phyloP scores from a whole-genome alignment of 805 yeast species.

The Lachancea sp. region DNA sequence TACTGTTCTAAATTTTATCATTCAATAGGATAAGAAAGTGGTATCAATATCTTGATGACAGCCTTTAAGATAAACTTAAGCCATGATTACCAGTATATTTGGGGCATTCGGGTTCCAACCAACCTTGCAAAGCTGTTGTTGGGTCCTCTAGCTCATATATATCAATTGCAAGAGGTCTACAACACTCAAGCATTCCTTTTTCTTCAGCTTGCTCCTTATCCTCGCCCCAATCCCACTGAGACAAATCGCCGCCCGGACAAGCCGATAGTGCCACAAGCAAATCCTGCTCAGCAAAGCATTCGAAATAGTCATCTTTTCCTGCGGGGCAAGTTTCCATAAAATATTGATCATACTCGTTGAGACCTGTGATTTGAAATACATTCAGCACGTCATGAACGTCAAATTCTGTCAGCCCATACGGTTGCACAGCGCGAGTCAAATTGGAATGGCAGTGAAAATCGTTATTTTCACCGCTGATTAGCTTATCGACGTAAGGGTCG shows the following conservation, averaged over 20 bases:
- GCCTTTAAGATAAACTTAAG: too few species aligned
- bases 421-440: constrained; percentile 51
- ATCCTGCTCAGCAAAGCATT: constrained; percentile 62
- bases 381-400: constrained; percentile 66
- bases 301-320: constrained; percentile 51
- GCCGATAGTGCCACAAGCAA: constrained; percentile 57
- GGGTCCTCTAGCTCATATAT: too few species aligned
- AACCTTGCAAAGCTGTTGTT: too few species aligned
- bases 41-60: too few species aligned
- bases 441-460: constrained; percentile 66
- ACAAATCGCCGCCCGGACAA: constrained; percentile 66
- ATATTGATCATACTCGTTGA: constrained; percentile 58
- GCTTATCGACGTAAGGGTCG: constrained; percentile 61
- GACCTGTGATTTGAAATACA: constrained; percentile 64
- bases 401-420: constrained; percentile 55
- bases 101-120: too few species aligned
- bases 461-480: constrained; percentile 57
- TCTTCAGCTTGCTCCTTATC: background rate
- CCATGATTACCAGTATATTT: too few species aligned
- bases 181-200: background rate
- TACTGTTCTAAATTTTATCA: too few species aligned
- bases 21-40: too few species aligned
- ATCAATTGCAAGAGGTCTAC: too few species aligned
- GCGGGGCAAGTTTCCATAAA: constrained; percentile 70
- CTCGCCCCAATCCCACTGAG: constrained; percentile 70